Base-by-base conservation (phyloP, 139 green algal genomes). In the Tetradesmus obliquus region DNA sequence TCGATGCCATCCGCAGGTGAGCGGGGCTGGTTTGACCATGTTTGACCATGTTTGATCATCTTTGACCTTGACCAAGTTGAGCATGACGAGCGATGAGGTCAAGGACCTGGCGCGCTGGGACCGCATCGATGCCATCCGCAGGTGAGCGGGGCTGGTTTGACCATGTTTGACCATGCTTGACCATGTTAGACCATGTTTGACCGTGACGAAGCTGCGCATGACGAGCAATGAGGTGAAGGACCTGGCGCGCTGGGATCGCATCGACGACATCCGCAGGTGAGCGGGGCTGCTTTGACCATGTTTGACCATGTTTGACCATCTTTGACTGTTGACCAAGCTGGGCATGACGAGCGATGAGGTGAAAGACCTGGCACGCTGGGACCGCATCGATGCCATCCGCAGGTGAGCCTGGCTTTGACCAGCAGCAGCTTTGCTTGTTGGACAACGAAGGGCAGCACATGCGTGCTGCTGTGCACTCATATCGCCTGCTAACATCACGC, bases 21-120 rank as follows among this genome's bases (percentile, higher is more conserved):
- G 17, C 72, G 19, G 10, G 72, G 17, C 15, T 9, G 15, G 17
- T 81, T 81, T 81, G 72, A 51, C 32, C 32, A n/a, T n/a, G n/a
- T n/a, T n/a, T n/a, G n/a, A n/a, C n/a, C n/a, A n/a, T n/a, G n/a
- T n/a, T n/a, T n/a, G n/a, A n/a, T n/a, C n/a, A n/a, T n/a, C n/a
- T n/a, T n/a, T n/a, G n/a, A n/a, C n/a, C n/a, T n/a, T 97, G 66
- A 84, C 93, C 19, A 88, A 94, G 10, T 93, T 95, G 12, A 93
- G 93, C 20, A 88, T 97, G 72, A 22, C 88, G 3, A 76, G 95
- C 2, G 91, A 93, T 19, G 92, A 95, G 60, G 93, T 97, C 9
- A 55, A 89, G 19, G 54, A 10, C 5, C 80, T 91, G 12, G 62
- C 79, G 0, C 86, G 91, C 10, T 92, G 90, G 90, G 83, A 84